Conservation (phyloP, 805 yeast genomes). For the Pichia sporocuriosa region DNA sequence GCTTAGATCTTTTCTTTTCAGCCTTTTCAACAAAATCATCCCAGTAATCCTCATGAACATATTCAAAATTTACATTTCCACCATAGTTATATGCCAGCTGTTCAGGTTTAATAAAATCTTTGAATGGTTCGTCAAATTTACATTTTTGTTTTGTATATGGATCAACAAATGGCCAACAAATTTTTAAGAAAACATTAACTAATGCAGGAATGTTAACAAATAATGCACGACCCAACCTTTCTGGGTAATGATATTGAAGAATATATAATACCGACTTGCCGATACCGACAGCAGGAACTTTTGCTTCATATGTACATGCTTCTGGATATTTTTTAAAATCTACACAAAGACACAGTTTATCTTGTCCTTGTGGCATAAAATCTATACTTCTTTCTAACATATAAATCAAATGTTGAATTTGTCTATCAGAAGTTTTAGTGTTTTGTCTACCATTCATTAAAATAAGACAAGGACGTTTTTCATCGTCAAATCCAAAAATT, state of each 20-base stretch:
- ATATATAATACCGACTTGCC: conserved; percentile 90
- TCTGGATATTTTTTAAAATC: conserved; percentile 82
- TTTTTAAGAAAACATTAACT: conserved; percentile 87
- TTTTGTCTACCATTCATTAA: conserved; percentile 93
- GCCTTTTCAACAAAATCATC: conserved; percentile 57
- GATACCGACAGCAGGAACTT: conserved; percentile 69
- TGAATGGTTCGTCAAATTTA: conserved; percentile 85
- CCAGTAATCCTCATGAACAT: conserved; percentile 81
- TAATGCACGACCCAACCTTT: conserved; percentile 86
- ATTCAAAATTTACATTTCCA: conserved; percentile 78
- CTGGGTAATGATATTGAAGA: conserved; percentile 95
- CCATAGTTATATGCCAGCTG: conserved; percentile 82
- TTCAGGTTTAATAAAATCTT: conserved; percentile 68
- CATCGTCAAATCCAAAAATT: conserved; percentile 82
- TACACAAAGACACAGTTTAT: conserved; percentile 80
- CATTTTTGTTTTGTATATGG: conserved; percentile 91
- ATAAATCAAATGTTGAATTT: conserved; percentile 88
- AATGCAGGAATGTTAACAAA: conserved; percentile 92
- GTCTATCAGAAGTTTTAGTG: conserved; percentile 84
- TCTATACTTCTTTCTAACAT: conserved; percentile 90
- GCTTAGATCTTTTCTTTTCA: conserved; percentile 46
- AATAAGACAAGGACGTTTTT: conserved; percentile 87
- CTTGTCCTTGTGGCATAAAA: conserved; percentile 95
- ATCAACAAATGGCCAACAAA: conserved; percentile 94
- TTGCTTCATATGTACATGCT: conserved; percentile 30